These are phyloP conservation scores for Thuidium tamariscinum DNA, from an alignment of 225 moss, liverwort and hornwort species.

Conservation along the genomic window DNA sequence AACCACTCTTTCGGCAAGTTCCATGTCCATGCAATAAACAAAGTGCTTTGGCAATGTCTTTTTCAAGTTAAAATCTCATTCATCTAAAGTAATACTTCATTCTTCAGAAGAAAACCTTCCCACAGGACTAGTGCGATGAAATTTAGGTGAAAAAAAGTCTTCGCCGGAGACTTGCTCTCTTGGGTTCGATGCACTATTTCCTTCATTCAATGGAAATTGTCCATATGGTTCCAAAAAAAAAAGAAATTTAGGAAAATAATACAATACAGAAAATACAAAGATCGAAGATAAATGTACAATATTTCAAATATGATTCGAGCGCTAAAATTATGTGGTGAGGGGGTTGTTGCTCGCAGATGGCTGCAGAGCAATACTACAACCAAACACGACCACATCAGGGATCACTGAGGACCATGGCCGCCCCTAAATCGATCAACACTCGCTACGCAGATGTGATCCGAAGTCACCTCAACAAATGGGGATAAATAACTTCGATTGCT, in stretches of 20 bases:
- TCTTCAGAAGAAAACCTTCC: not conserved
- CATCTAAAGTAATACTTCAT: not conserved
- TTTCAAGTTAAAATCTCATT: not conserved
- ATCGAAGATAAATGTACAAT: not conserved
- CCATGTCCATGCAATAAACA: no score
- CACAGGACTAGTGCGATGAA: not conserved
- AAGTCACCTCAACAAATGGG: conserved; percentile 21
- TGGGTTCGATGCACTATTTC: no score
- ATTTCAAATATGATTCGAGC: not conserved
- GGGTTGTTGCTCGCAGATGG: conserved; percentile 15
- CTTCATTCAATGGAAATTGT: no score
- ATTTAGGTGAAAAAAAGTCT: no score
- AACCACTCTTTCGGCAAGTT: no score
- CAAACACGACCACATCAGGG: conserved; percentile 26
- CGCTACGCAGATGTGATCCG: conserved; percentile 35
- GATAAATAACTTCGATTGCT: not conserved
- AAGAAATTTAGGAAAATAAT: not conserved
- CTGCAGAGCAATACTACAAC: conserved; percentile 35
- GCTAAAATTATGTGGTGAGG: not conserved
- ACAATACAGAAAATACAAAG: not conserved
- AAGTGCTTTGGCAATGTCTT: not conserved
- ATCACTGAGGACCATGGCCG: conserved; percentile 14
- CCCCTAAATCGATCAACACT: conserved; percentile 35
- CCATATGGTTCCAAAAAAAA: no score
- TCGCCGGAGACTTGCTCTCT: no score